phyloP scores from a whole-genome alignment of 2,329 filamentous ascomycete genomes.

The Neofusicoccum sp. region DNA sequence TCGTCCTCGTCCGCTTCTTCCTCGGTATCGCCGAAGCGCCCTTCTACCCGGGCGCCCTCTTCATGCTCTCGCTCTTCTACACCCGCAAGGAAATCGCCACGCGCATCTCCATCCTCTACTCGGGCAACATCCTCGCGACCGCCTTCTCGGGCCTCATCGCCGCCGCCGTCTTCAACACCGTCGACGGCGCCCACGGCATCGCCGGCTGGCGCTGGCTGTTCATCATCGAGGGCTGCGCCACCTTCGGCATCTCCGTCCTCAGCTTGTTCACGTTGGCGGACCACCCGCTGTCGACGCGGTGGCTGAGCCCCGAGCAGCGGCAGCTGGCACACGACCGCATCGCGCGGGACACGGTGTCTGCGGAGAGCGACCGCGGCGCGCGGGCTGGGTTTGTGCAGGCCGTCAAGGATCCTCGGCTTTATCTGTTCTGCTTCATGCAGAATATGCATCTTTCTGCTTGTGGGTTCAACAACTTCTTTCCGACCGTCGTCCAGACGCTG shows the following conservation, averaged over 20 bases:
- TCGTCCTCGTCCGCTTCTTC: conserved; percentile 38
- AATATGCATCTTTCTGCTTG: not conserved
- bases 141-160: conserved; percentile 44
- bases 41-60: conserved; percentile 35
- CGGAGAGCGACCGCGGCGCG: conserved; percentile 27
- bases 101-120: conserved; percentile 39
- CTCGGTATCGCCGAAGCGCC: conserved; percentile 38
- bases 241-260: conserved; percentile 24
- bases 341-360: conserved; percentile 52
- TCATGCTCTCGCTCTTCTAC: conserved; percentile 37
- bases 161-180: conserved; percentile 29
- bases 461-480: conserved; percentile 34
- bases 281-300: conserved; percentile 41
- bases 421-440: conserved; percentile 8
- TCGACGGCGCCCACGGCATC: conserved; percentile 25
- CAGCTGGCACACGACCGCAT: conserved; percentile 38
- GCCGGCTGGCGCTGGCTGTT: conserved; percentile 1
- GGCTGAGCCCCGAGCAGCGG: conserved; percentile 49
- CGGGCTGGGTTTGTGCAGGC: not conserved
- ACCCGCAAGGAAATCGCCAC: conserved; percentile 39
- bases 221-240: conserved; percentile 3
- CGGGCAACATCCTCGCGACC: conserved; percentile 39
- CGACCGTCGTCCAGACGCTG: conserved; percentile 36
- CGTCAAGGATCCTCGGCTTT: not conserved
- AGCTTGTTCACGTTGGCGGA: conserved; percentile 31